Evolutionary conservation across 495 filamentous ascomycete genomes (phyloP), one percentile per base, ranked within the genome.

Genomic region (Xylaria castorea): DNA sequence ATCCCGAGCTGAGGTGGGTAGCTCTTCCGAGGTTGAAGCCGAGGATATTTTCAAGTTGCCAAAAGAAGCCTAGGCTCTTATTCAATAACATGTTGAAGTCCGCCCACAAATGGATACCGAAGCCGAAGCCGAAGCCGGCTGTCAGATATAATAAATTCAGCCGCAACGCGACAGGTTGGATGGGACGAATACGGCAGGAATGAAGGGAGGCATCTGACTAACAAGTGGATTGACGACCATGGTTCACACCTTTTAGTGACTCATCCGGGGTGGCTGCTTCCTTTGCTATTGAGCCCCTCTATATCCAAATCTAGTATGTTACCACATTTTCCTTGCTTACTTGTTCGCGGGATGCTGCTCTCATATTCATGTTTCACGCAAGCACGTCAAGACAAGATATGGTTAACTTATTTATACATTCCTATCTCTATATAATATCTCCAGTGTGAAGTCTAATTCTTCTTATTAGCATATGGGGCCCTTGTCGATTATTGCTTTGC

Each of bases 91-190:
- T 9, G 20, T 40, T 38, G 30, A 5, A 55, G 30, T 69, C 48
- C 36, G 30, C 25, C 20, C 30, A 22, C 8, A 57, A 30, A 18
- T 32, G 46, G 5, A 57, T n/a, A 65, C 57, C 68, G 68, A 71
- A 71, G 68, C 68, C 44, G 68, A 63, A 70, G 57, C 68, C 62
- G 62, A 58, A 34, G 55, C 68, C 55, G 48, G 42, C 8, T 11
- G 9, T 48, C 25, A 30, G n/a, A 58, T 70, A 44, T 63, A 30
- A 70, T 32, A 58, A 34, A 44, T 18, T 16, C 53, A 62, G 67
- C 53, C 20, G 51, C 38, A 42, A 46, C 20, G 16, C 25, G 53
- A n/a, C 46, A 20, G n/a, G 36, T 55, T 46, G 9, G 22, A 20
- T 42, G 22, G 38, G 38, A 63, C n/a, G n/a, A 40, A 63, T 42